A percentile compares a stretch with the other conserved stretches of the same genome.
Evolutionary conservation across 257 asterid species (phyloP).

Genomic region (Voacanga thouarsii): DNA sequence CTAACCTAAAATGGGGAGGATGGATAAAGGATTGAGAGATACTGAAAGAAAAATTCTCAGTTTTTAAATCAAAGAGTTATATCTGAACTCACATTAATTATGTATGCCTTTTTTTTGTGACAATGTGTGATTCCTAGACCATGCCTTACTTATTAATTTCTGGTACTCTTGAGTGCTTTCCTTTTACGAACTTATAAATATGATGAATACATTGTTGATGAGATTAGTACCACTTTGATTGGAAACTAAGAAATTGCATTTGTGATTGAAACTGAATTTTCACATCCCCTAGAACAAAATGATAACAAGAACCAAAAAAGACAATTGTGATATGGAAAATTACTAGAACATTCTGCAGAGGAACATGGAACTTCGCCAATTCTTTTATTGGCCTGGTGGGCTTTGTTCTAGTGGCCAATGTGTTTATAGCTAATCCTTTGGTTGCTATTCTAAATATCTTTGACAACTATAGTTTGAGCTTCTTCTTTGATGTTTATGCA

Average conservation of each 20-base stretch:
- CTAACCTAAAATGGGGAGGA: neutral
- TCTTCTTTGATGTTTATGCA: neutral
- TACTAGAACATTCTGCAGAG: neutral
- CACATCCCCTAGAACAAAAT: neutral
- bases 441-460: neutral
- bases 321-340: neutral
- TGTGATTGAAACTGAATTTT: neutral
- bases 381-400: too few relatives aligned
- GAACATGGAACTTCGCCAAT: neutral
- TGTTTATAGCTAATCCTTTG: neutral
- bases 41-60: neutral
- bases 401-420: neutral
- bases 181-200: neutral
- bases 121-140: neutral
- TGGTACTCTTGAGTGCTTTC: neutral
- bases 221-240: neutral
- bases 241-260: neutral
- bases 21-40: neutral
- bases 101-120: neutral
- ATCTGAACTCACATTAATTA: neutral
- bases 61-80: neutral
- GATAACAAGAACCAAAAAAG: neutral
- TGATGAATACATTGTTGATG: neutral
- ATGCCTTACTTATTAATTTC: neutral
- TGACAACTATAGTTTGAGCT: neutral